Base-by-base conservation (phyloP, 768 basidiomycete species). In the Lentinus tigrinus region DNA sequence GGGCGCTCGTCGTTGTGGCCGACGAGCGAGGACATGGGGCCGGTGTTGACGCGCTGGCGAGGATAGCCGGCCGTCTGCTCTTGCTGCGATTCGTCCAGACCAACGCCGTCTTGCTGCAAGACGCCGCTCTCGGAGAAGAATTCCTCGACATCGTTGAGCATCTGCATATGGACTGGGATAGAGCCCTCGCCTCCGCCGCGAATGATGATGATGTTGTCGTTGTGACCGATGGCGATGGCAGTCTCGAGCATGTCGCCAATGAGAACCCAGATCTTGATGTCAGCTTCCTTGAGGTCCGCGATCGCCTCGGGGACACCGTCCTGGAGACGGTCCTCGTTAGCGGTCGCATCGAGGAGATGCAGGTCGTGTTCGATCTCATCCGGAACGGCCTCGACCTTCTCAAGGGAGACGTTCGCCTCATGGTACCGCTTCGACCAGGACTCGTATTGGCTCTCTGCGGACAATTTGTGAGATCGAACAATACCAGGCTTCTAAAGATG, bases 221-320 rank as follows among this genome's bases (percentile, higher is more conserved):
- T 96, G 72, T 96, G 93, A 7, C 95, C 97, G 68, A 99, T 99
- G 43, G 97, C 91, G 47, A 98, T 94, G 31, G 95, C 95, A 46
- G 96, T 98, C 73, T 98, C 96, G 17, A 98, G 81, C 74, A 98
- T 99, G 76, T 99, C 97, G 26, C 97, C 97, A 0, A 97, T 99
- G 9, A 94, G 92, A 28, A 99, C 97, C 97, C 97, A 99, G 54
- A 99, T 75, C 75, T 98, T 98, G 76, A 98, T 98, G 0, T 97
- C 97, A 1, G 97, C 96, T 16, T 85, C 79, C 74, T 98, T 98
- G 17, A 99, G 79, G 68, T 98, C 95, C 1, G 90, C 92, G 63
- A 98, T 98, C 2, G 95, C 83, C 69, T 98, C 95, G 4, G 97
- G 96, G 1, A 98, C 97, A 46, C 97, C 97, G 67, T 98, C 97